These are phyloP conservation scores for Aspergillus quadrilineatus DNA, from an alignment of 2,329 filamentous ascomycete species.

Conservation along the genomic window DNA sequence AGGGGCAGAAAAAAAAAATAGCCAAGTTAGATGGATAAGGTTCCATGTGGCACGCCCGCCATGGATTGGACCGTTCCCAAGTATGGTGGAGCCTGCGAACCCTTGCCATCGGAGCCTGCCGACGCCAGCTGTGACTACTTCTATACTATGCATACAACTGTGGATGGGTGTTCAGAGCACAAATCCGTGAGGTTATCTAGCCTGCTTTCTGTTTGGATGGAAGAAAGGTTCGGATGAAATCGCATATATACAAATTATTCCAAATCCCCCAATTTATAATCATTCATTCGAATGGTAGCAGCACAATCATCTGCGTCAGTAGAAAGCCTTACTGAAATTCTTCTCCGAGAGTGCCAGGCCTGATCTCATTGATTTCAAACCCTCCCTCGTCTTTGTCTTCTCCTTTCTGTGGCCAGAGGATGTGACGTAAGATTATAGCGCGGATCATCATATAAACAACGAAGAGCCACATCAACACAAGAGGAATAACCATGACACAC, in stretches of 20 bases:
- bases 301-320: neutral
- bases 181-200: neutral
- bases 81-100: slow-evolving; percentile 1
- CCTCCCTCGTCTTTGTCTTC: slow-evolving; percentile 63
- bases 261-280: neutral
- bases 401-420: slow-evolving; percentile 75
- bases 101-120: slow-evolving; percentile 6
- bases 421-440: slow-evolving; percentile 63
- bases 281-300: neutral
- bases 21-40: slow-evolving; percentile 2
- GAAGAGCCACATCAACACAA: slow-evolving; percentile 67
- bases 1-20: slow-evolving; percentile 16
- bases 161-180: neutral
- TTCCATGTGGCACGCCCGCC: slow-evolving; percentile 12
- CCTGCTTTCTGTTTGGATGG: neutral
- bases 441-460: slow-evolving; percentile 70
- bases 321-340: neutral
- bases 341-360: slow-evolving; percentile 18
- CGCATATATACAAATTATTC: neutral
- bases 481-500: slow-evolving; percentile 63
- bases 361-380: slow-evolving; percentile 45
- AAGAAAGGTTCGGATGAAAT: no score
- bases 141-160: neutral
- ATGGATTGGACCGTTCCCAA: slow-evolving; percentile 7
- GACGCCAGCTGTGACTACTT: neutral